These are phyloP conservation scores for Gossypium davidsonii DNA, from an alignment of 441 rosid genomes.

Conservation along the genomic window DNA sequence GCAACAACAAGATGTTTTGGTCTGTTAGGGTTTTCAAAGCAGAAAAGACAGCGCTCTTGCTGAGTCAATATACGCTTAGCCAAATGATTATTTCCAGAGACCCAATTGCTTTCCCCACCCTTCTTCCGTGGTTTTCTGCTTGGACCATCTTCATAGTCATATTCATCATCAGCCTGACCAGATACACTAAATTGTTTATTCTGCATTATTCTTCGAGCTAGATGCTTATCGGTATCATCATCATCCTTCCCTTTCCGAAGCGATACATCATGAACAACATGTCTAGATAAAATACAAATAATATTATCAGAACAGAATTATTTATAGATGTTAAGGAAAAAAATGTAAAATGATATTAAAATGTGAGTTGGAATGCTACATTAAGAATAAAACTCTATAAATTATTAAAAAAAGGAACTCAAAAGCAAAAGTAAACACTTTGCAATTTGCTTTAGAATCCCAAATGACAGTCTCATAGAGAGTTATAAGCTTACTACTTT, in stretches of 20 bases:
- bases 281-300: slow-evolving; percentile 15
- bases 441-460: neutral
- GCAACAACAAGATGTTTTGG: slow-evolving; percentile 80
- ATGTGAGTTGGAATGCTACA: neutral
- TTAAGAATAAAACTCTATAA: neutral
- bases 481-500: neutral
- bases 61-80: slow-evolving; percentile 62
- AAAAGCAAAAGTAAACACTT: neutral
- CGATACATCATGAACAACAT: slow-evolving; percentile 35
- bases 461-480: neutral
- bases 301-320: neutral
- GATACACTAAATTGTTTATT: slow-evolving; percentile 60
- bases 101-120: slow-evolving; percentile 29
- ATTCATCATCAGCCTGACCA: slow-evolving; percentile 79
- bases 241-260: slow-evolving; percentile 39
- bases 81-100: slow-evolving; percentile 30
- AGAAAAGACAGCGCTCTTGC: slow-evolving; percentile 84
- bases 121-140: slow-evolving; percentile 46
- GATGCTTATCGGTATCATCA: slow-evolving; percentile 63
- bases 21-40: slow-evolving; percentile 83
- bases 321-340: neutral
- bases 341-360: neutral
- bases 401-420: neutral
- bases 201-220: slow-evolving; percentile 62
- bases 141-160: slow-evolving; percentile 77